These are phyloP conservation scores for Gleditsia sinensis DNA, from an alignment of 306 rosid genomes.

Conservation along the genomic window DNA sequence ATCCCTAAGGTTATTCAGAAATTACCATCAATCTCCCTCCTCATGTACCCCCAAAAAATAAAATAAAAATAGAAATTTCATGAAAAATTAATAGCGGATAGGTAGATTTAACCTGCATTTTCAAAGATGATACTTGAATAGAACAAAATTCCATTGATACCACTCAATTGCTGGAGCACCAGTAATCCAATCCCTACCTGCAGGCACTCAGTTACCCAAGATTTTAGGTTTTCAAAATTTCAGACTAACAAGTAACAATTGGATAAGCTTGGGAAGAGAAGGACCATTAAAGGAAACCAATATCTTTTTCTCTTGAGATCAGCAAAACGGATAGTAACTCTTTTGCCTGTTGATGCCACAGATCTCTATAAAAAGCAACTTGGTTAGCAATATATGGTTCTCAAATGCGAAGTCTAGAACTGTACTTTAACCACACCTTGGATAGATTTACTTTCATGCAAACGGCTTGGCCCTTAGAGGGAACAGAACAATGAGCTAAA, in stretches of 20 bases:
- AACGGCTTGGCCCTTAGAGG: neutral
- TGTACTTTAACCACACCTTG: conserved; percentile 9
- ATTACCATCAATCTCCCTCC: conserved; percentile 7
- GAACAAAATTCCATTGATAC: conserved; percentile 81
- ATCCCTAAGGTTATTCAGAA: neutral
- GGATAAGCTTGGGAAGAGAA: conserved; percentile 30
- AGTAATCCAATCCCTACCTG: conserved; percentile 86
- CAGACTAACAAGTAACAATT: conserved; percentile 15
- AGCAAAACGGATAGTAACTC: conserved; percentile 60
- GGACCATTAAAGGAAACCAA: conserved; percentile 79
- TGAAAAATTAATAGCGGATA: neutral
- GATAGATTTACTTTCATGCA: conserved; percentile 5
- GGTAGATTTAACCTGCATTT: conserved; percentile 63
- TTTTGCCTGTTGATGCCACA: conserved; percentile 54
- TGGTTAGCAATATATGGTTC: conserved; percentile 23
- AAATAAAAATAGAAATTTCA: neutral
- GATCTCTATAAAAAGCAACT: conserved; percentile 55
- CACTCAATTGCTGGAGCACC: conserved; percentile 77
- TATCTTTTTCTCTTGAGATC: conserved; percentile 84
- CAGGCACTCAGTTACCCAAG: conserved; percentile 25
- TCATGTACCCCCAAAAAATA: neutral
- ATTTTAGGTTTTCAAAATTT: conserved; percentile 19
- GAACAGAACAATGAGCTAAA: neutral
- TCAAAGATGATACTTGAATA: conserved; percentile 78
- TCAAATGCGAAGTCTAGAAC: conserved; percentile 1